These are phyloP conservation scores for Polygonum aviculare DNA, from an alignment of 148 eudicot genomes.

Conservation along the genomic window DNA sequence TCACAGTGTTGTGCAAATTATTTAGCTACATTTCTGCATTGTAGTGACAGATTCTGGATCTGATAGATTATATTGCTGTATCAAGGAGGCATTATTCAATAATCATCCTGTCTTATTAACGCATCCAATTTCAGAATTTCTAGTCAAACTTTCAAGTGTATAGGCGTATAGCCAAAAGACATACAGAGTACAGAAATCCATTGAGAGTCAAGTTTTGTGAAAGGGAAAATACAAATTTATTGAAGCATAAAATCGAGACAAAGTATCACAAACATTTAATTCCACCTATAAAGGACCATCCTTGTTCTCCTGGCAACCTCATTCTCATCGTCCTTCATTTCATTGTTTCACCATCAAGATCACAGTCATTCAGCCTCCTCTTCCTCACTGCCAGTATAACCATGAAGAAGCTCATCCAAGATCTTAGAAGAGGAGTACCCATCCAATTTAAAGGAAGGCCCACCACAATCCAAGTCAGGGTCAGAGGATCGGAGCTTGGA, in stretches of 20 bases:
- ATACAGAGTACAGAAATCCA: background rate
- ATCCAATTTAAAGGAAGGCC: background rate
- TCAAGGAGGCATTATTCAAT: background rate
- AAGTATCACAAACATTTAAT: background rate
- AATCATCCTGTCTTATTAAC: background rate
- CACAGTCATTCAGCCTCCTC: background rate
- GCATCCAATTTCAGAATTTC: background rate
- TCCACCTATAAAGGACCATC: constrained; percentile 7
- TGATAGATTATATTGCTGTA: background rate
- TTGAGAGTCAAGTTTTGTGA: background rate
- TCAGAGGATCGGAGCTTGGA: background rate
- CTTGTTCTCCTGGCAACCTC: constrained; percentile 5
- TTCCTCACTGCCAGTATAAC: background rate
- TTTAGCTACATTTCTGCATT: background rate
- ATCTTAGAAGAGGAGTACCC: background rate
- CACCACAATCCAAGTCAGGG: background rate
- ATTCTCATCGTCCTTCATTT: background rate
- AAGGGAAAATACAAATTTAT: background rate
- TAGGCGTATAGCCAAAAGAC: no score
- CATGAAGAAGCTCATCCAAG: constrained; percentile 5
- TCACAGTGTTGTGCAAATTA: background rate
- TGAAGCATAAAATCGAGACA: background rate
- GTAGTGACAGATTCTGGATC: background rate
- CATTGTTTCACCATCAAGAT: background rate
- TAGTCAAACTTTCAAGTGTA: background rate